These are phyloP conservation scores for Phoenix dactylifera DNA, from an alignment of 176 grass and related monocot genomes.

Conservation along the genomic window DNA sequence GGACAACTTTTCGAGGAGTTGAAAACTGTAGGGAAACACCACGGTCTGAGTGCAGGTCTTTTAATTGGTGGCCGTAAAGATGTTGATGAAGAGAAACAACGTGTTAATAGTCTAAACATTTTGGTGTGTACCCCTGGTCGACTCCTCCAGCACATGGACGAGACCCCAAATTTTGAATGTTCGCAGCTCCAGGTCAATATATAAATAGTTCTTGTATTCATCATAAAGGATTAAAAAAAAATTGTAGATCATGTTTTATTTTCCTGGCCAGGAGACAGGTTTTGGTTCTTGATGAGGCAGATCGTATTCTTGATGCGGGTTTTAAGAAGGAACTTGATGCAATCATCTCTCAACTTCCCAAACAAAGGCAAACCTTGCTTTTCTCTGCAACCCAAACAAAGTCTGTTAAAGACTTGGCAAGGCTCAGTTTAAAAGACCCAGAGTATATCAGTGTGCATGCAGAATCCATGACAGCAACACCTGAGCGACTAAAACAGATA, in stretches of 20 bases:
- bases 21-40: slow-evolving; percentile 34
- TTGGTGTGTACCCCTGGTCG: slow-evolving; percentile 85
- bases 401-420: slow-evolving; percentile 80
- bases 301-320: slow-evolving; percentile 78
- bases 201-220: slow-evolving; percentile 13
- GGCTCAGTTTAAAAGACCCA: slow-evolving; percentile 82
- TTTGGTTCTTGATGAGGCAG: slow-evolving; percentile 93
- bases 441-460: slow-evolving; percentile 88
- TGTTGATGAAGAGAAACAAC: slow-evolving; percentile 62
- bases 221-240: background rate
- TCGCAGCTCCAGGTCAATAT: slow-evolving; percentile 71
- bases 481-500: slow-evolving; percentile 73
- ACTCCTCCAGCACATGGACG: slow-evolving; percentile 79
- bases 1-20: slow-evolving; percentile 72
- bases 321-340: slow-evolving; percentile 60
- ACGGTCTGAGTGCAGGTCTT: slow-evolving; percentile 52
- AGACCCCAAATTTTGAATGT: slow-evolving; percentile 83
- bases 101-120: slow-evolving; percentile 63
- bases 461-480: slow-evolving; percentile 61
- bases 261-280: slow-evolving; percentile 42
- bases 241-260: background rate
- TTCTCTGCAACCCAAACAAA: slow-evolving; percentile 96
- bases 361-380: slow-evolving; percentile 65
- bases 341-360: slow-evolving; percentile 69
- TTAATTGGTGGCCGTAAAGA: slow-evolving; percentile 75